Conservation (phyloP, 768 basidiomycete species). For the Termitomyces sp. region DNA sequence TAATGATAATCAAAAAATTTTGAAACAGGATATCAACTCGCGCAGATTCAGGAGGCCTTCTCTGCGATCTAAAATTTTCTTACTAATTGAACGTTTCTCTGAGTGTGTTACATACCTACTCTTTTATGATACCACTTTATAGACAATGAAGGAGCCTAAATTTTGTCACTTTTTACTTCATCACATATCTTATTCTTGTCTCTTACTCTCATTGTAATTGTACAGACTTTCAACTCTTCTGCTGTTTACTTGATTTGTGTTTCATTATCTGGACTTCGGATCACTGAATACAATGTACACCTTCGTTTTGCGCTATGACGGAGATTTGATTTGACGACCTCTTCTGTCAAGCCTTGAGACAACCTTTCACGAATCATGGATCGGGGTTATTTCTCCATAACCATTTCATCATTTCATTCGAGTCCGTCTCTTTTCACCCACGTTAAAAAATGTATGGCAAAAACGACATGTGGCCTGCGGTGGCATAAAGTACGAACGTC, state of each 20-base stretch:
- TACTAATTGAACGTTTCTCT: neutral
- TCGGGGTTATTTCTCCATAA: neutral
- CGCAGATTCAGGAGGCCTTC: slow-evolving; percentile 40
- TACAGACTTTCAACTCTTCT: neutral
- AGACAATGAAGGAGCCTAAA: neutral
- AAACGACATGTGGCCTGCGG: neutral
- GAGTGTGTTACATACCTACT: slow-evolving; percentile 6
- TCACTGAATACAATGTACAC: neutral
- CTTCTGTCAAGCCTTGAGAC: neutral
- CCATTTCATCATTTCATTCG: too few species aligned
- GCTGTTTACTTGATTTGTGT: neutral
- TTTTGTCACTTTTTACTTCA: neutral
- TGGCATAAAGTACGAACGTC: neutral
- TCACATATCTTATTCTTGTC: neutral
- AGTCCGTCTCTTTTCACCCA: neutral
- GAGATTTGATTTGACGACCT: too few species aligned
- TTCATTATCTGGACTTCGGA: neutral
- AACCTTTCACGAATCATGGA: slow-evolving; percentile 3
- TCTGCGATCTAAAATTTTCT: slow-evolving; percentile 24
- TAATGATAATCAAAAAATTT: neutral
- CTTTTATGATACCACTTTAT: slow-evolving; percentile 12
- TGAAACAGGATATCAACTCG: slow-evolving; percentile 35
- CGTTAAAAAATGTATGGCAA: neutral
- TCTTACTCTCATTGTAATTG: neutral
- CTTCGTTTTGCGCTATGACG: neutral